Conservation (phyloP, 2,329 filamentous ascomycete species). For the Ophiosphaerella narmari region DNA sequence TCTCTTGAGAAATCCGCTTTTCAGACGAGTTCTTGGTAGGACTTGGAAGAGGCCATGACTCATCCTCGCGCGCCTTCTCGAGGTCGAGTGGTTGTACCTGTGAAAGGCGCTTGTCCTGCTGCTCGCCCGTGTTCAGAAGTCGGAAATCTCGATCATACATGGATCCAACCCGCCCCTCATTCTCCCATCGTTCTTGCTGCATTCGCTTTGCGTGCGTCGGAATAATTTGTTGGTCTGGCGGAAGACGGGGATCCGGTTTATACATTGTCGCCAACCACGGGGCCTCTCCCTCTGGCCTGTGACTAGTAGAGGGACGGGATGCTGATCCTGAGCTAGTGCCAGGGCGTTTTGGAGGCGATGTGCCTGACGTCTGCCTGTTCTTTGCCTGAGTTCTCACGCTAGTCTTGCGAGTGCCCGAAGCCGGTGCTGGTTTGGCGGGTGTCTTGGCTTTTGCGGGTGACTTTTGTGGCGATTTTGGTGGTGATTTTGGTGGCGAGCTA, state of each 20-base stretch:
- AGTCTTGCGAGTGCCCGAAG: constrained; percentile 40
- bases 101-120: constrained; percentile 36
- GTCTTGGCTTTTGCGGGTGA: constrained; percentile 49
- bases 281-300: constrained; percentile 86
- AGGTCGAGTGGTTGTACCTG: constrained; percentile 36
- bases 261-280: constrained; percentile 96
- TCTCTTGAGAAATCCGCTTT: constrained; percentile 23
- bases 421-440: constrained; percentile 43
- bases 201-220: constrained; percentile 90
- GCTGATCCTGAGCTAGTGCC: constrained; percentile 64
- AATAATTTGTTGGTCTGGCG: constrained; percentile 92
- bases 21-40: constrained; percentile 26
- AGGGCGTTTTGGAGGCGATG: constrained; percentile 59
- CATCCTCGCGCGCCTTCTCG: constrained; percentile 33
- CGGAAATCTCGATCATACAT: constrained; percentile 88
- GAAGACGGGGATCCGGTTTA: constrained; percentile 90
- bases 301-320: constrained; percentile 63
- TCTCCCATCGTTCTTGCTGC: constrained; percentile 94
- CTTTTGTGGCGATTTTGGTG: constrained; percentile 33
- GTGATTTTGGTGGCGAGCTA: constrained; percentile 22
- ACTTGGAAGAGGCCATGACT: constrained; percentile 43
- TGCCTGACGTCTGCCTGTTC: constrained; percentile 33
- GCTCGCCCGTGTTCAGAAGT: constrained; percentile 71
- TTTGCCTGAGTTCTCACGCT: constrained; percentile 42
- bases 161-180: constrained; percentile 82